A percentile compares a stretch with the other conserved stretches of the same genome.
Conservation (phyloP, 306 rosid genomes). For the Argentina anserina region DNA sequence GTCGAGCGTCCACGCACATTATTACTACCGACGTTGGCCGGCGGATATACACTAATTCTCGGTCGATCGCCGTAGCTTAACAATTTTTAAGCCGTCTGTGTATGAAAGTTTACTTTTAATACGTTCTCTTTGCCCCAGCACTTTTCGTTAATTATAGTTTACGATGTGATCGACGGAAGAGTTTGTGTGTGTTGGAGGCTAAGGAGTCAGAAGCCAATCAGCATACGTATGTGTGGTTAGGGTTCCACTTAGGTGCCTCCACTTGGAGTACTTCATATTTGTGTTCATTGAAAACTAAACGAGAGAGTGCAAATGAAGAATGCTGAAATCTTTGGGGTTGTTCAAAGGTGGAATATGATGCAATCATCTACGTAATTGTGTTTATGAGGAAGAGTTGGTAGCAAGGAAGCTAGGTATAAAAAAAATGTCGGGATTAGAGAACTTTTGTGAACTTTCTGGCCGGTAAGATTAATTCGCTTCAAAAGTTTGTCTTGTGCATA, state of each 20-base stretch:
- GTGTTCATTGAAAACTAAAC: neutral
- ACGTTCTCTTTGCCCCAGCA: neutral
- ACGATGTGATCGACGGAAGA: neutral
- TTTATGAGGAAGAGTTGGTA: constrained; percentile 22
- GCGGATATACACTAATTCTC: constrained; percentile 22
- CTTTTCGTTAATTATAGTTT: constrained; percentile 2
- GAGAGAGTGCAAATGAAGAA: neutral
- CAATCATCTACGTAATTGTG: constrained; percentile 26
- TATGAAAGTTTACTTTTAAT: constrained; percentile 23
- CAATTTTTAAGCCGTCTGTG: constrained; percentile 27
- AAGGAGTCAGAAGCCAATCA: constrained; percentile 11
- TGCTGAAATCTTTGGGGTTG: constrained; percentile 16
- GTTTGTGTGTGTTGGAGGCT: constrained; percentile 20
- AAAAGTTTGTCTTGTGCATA: constrained; percentile 8
- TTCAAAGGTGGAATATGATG: neutral
- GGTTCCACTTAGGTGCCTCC: constrained; percentile 9
- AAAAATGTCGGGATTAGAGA: constrained; percentile 7
- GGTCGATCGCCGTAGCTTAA: constrained; percentile 2
- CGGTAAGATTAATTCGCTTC: constrained; percentile 20
- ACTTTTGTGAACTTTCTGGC: constrained; percentile 34
- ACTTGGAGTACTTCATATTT: neutral
- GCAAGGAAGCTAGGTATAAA: constrained; percentile 33
- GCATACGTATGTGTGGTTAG: constrained; percentile 2
- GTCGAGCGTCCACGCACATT: neutral
- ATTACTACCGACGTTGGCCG: constrained; percentile 37